Evolutionary conservation across 1,284 basidiomycete genomes (phyloP).

Genomic region (Fomitopsis pinicola): DNA sequence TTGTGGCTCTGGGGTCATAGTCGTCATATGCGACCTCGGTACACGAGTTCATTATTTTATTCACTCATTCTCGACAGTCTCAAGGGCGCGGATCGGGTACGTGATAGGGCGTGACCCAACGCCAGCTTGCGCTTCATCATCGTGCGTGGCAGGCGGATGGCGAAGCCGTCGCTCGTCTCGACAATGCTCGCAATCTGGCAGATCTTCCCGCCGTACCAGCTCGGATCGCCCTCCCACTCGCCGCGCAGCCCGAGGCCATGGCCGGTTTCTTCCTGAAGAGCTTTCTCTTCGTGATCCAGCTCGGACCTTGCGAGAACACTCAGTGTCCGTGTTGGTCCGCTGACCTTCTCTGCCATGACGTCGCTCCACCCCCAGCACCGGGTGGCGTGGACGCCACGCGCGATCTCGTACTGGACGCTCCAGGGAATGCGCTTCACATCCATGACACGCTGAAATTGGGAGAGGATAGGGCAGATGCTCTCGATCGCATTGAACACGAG

Average conservation of each 20-base stretch:
- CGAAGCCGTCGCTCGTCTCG: constrained; percentile 22
- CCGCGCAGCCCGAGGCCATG: constrained; percentile 62
- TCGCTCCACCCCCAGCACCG: constrained; percentile 23
- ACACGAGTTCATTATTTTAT: too few relatives aligned
- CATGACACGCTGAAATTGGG: constrained; percentile 9
- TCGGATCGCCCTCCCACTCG: constrained; percentile 38
- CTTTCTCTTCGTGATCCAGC: constrained; percentile 62
- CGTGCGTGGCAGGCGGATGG: constrained; percentile 44
- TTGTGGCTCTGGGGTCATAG: too few relatives aligned
- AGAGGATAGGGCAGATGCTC: not conserved
- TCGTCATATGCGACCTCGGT: too few relatives aligned
- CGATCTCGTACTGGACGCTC: constrained; percentile 29
- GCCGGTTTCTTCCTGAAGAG: constrained; percentile 45
- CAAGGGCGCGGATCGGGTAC: too few relatives aligned
- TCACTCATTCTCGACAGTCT: too few relatives aligned
- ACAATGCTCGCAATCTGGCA: constrained; percentile 52
- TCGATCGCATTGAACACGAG: too few relatives aligned
- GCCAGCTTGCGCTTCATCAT: constrained; percentile 53
- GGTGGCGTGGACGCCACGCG: constrained; percentile 20
- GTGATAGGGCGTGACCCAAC: too few relatives aligned
- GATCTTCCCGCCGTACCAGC: constrained; percentile 67
- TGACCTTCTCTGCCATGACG: constrained; percentile 28
- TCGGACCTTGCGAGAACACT: constrained; percentile 42
- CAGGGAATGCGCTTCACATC: constrained; percentile 21
- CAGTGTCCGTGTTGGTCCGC: not conserved